phyloP scores from a whole-genome alignment of 1,284 basidiomycete species.

The Entoloma clypeatum region DNA sequence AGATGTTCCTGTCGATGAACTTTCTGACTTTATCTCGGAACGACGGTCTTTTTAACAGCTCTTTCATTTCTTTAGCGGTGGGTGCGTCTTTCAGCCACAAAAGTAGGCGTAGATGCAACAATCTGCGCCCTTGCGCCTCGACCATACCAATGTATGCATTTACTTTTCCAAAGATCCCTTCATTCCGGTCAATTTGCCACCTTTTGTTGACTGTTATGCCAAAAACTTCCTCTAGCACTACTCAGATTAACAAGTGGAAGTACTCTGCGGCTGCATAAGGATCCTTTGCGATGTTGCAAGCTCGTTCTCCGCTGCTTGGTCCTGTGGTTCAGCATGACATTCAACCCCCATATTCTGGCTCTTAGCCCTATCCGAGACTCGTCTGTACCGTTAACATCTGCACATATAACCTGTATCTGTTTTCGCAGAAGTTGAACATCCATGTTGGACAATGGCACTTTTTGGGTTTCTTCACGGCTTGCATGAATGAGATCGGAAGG shows the following conservation, averaged over 20 bases:
- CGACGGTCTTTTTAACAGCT: constrained; percentile 19
- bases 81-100: constrained; percentile 29
- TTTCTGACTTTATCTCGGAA: constrained; percentile 24
- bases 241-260: constrained; percentile 22
- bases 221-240: constrained; percentile 6
- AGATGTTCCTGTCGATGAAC: constrained; percentile 28
- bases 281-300: constrained; percentile 33
- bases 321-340: constrained; percentile 15
- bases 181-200: neutral
- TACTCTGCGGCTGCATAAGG: constrained; percentile 36
- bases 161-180: constrained; percentile 3
- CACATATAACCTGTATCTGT: constrained; percentile 4
- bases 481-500: constrained; percentile 4
- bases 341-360: constrained; percentile 10
- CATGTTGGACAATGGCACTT: constrained; percentile 5
- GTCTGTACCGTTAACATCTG: constrained; percentile 7
- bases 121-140: constrained; percentile 28
- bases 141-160: constrained; percentile 23
- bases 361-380: constrained; percentile 6
- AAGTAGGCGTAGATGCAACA: constrained; percentile 27
- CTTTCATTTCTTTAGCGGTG: constrained; percentile 22
- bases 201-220: constrained; percentile 1
- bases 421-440: constrained; percentile 2
- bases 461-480: constrained; percentile 7
- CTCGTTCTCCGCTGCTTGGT: constrained; percentile 23